Evolutionary conservation across 768 basidiomycete species (phyloP), one percentile per base, ranked within the genome.

Genomic region (Porpolomopsis calyptriformis): DNA sequence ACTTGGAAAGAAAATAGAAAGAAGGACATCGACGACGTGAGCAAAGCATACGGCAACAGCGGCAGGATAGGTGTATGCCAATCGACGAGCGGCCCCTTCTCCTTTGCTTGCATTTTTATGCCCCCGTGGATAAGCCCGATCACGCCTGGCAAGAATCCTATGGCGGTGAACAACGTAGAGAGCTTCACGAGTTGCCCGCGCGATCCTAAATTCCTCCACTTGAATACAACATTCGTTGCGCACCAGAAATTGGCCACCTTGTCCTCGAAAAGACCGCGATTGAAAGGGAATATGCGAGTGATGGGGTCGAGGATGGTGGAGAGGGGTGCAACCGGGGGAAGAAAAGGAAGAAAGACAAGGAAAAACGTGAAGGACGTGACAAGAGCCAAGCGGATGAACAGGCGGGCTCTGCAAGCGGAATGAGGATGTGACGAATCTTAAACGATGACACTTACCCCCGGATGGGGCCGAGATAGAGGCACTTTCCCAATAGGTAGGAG

Each of bases 211-310:
- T 62, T 60, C 40, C 75, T 78, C 84, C 93, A 96, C 60, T 94
- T 96, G 64, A 97, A 61, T 11, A 85, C 63, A 19, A 93, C 81
- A 58, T 97, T 90, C 14, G 82, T 78, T 25, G 90, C 87, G 61
- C 93, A 96, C 93, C 93, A 98, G 58, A 94, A 88, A 60, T 98
- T 98, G 33, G 93, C 90, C 19, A 98, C 93, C 57, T 94, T 93
- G 66, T 94, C 90, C 58, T 94, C 91, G 56, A 93, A 93, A 2
- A 93, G 69, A 11, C 92, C 93, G 23, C 93, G 80, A 4, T 76
- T 72, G 59, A 98, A 90, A 0, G 93, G 93, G 60, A 98, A 98
- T 46, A 96, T 89, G 4, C 93, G 80, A 11, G 68, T 68, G 38
- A 93, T 67, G 12, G 85, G 78, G 43, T 80, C 76, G n/a, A 74